Evolutionary conservation across 1,284 basidiomycete genomes (phyloP).

Genomic region (Acaromyces ingoldii): DNA sequence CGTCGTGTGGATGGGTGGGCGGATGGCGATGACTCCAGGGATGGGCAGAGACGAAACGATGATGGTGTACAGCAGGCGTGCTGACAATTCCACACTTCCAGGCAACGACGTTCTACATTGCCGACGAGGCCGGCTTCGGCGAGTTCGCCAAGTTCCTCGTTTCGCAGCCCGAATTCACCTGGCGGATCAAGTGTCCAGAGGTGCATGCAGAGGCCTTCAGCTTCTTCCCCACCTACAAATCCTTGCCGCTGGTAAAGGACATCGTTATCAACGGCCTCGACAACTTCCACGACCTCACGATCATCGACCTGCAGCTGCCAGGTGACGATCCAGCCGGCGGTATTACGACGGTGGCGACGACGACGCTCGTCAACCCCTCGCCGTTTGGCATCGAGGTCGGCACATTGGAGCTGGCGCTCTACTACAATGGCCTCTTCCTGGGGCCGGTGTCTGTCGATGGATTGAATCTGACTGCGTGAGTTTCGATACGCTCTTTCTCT

Average conservation of each 20-base stretch:
- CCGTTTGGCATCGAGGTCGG: slow-evolving; percentile 69
- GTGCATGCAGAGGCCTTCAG: slow-evolving; percentile 64
- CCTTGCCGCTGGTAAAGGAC: slow-evolving; percentile 35
- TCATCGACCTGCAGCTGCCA: slow-evolving; percentile 68
- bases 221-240: slow-evolving; percentile 42
- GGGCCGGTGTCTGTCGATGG: slow-evolving; percentile 58
- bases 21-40: too few relatives aligned
- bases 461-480: slow-evolving; percentile 33
- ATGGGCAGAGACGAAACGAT: too few relatives aligned
- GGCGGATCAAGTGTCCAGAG: slow-evolving; percentile 62
- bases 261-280: slow-evolving; percentile 60
- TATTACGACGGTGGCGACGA: slow-evolving; percentile 63
- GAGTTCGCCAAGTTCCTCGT: slow-evolving; percentile 58
- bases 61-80: background rate
- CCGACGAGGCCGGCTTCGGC: slow-evolving; percentile 43
- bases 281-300: slow-evolving; percentile 62
- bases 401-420: slow-evolving; percentile 64
- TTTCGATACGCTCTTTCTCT: background rate
- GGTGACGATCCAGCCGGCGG: slow-evolving; percentile 66
- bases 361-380: slow-evolving; percentile 64
- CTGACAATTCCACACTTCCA: slow-evolving; percentile 4
- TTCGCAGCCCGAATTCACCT: slow-evolving; percentile 66
- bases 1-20: too few relatives aligned
- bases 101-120: slow-evolving; percentile 48
- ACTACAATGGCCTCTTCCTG: slow-evolving; percentile 61